phyloP scores from a whole-genome alignment of 78 protist genomes.

The slime mould (Dictyostelium discoideum) region DNA sequence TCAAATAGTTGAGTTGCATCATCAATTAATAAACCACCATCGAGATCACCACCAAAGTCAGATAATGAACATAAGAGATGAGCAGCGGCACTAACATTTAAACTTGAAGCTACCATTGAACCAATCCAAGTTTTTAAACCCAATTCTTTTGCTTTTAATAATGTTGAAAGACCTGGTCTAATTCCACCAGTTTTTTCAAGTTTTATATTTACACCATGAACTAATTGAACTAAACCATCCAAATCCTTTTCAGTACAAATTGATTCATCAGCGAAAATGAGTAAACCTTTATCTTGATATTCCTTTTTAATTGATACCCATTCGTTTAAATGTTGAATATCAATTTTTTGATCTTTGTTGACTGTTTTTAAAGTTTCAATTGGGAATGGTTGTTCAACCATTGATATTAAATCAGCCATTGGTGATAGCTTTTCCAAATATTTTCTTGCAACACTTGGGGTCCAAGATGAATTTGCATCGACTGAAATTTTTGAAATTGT shows the following conservation, averaged over 20 bases:
- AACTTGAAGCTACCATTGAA: conserved; percentile 52
- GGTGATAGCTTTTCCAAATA: conserved; percentile 7
- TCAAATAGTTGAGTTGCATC: conserved; percentile 35
- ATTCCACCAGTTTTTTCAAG: conserved; percentile 70
- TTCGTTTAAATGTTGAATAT: background rate
- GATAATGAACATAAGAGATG: conserved; percentile 15
- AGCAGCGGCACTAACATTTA: conserved; percentile 45
- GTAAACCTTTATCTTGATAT: conserved; percentile 27
- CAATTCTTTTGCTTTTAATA: conserved; percentile 28
- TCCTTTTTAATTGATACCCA: conserved; percentile 33
- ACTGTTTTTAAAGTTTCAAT: conserved; percentile 17
- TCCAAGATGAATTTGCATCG: conserved; percentile 69
- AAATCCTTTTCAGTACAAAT: conserved; percentile 44
- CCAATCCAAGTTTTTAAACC: conserved; percentile 45
- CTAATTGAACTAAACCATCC: background rate
- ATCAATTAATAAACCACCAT: conserved; percentile 47
- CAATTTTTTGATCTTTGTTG: background rate
- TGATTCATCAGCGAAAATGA: conserved; percentile 67
- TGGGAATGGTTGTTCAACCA: conserved; percentile 78
- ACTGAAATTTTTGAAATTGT: conserved; percentile 38
- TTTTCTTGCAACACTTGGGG: conserved; percentile 29
- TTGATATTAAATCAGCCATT: conserved; percentile 10
- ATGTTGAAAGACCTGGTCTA: conserved; percentile 32
- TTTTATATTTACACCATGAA: conserved; percentile 70
- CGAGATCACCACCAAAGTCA: conserved; percentile 43